Percentiles rank a stretch among this genome's conserved stretches.
Evolutionary conservation across 2,329 filamentous ascomycete species (phyloP).

Genomic region (Clonostachys chloroleuca): DNA sequence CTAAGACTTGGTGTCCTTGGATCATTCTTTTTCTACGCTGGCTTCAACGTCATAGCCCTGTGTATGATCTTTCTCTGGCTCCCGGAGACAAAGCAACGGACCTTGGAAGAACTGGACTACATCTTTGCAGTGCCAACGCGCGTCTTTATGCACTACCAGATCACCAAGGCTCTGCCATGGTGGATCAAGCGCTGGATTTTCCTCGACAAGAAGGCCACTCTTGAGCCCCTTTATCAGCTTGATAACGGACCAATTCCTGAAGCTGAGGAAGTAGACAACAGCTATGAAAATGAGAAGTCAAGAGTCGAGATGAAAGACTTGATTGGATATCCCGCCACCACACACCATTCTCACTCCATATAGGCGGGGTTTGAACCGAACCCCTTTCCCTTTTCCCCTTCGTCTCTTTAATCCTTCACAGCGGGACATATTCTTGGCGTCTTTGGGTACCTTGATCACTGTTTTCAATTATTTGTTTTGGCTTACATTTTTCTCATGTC

Average conservation of each 20-base stretch:
- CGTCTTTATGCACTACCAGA: slow-evolving; percentile 52
- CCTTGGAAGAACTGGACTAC: slow-evolving; percentile 52
- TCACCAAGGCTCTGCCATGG: slow-evolving; percentile 52
- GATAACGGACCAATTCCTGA: slow-evolving; percentile 15
- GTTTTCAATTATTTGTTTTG: too few species aligned
- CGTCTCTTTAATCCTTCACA: too few species aligned
- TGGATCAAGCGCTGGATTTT: slow-evolving; percentile 56
- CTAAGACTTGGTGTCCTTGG: slow-evolving; percentile 35
- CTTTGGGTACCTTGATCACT: too few species aligned
- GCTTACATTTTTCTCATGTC: too few species aligned
- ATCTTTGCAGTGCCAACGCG: slow-evolving; percentile 56
- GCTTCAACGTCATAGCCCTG: slow-evolving; percentile 49
- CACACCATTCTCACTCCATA: neutral
- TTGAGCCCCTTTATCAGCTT: slow-evolving; percentile 37
- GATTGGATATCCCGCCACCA: slow-evolving; percentile 18
- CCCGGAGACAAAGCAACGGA: slow-evolving; percentile 55
- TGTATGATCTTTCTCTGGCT: slow-evolving; percentile 52
- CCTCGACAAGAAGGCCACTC: slow-evolving; percentile 32
- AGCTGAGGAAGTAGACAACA: slow-evolving; percentile 16
- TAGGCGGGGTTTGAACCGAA: too few species aligned
- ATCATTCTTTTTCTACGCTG: slow-evolving; percentile 50
- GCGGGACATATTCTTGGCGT: too few species aligned
- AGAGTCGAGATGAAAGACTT: slow-evolving; percentile 30
- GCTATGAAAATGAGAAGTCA: slow-evolving; percentile 29
- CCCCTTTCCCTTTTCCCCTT: too few species aligned